phyloP scores from a whole-genome alignment of 208 protist genomes.

The Leishmania turanica region DNA sequence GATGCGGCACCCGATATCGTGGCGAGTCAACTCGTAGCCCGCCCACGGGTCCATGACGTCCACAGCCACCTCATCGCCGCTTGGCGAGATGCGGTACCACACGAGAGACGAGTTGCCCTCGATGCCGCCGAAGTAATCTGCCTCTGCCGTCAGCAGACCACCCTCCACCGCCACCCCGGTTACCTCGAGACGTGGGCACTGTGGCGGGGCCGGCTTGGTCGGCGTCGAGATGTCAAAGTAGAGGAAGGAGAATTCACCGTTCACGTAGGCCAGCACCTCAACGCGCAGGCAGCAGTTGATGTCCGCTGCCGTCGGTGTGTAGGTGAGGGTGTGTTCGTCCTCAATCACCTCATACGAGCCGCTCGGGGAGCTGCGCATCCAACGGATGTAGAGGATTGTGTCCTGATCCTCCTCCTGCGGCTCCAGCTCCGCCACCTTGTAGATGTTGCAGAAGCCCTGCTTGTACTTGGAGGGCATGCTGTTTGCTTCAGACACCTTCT shows the following conservation, averaged over 20 bases:
- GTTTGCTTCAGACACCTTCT: conserved; percentile 87
- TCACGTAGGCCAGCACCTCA: conserved; percentile 90
- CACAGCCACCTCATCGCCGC: conserved; percentile 70
- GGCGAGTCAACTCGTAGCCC: conserved; percentile 76
- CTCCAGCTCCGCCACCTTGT: conserved; percentile 78
- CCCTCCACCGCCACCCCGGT: conserved; percentile 81
- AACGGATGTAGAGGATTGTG: conserved; percentile 92
- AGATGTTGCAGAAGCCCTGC: conserved; percentile 89
- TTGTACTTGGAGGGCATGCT: conserved; percentile 86
- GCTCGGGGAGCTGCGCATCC: conserved; percentile 80
- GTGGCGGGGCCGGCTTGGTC: conserved; percentile 75
- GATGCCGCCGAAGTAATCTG: conserved; percentile 87
- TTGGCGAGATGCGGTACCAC: conserved; percentile 83
- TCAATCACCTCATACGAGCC: conserved; percentile 90
- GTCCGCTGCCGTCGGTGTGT: conserved; percentile 76
- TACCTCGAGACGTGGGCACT: conserved; percentile 81
- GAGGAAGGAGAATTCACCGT: conserved; percentile 88
- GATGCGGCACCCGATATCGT: conserved; percentile 88
- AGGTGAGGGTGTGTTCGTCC: conserved; percentile 81
- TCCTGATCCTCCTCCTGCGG: conserved; percentile 76
- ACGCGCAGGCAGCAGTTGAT: conserved; percentile 86
- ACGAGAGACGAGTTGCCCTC: conserved; percentile 85
- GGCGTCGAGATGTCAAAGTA: conserved; percentile 92
- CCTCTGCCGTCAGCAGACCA: conserved; percentile 73
- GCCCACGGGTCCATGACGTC: conserved; percentile 79